Percentiles rank a stretch among this genome's conserved stretches.
These are phyloP conservation scores for Nectriaceae sp. DNA, from an alignment of 2,329 filamentous ascomycete genomes.

Conservation along the genomic window DNA sequence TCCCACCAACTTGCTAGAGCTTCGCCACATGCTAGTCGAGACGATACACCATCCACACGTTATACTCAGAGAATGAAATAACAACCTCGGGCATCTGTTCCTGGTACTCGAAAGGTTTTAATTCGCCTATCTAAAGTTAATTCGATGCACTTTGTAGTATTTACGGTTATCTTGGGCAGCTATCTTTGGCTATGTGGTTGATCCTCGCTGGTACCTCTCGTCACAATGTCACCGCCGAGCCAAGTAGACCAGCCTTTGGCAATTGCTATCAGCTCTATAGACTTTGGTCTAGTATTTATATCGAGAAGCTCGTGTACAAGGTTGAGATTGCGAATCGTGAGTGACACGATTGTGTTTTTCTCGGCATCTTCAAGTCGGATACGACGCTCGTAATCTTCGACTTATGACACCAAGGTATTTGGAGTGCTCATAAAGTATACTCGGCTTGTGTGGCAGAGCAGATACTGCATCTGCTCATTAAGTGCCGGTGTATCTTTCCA, in stretches of 20 bases:
- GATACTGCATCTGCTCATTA: constrained; percentile 10
- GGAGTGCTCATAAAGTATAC: background rate
- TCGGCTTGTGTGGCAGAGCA: constrained; percentile 7
- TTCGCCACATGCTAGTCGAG: constrained; percentile 2
- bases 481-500: constrained; percentile 6
- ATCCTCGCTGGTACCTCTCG: background rate
- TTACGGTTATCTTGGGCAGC: background rate
- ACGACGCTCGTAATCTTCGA: constrained; percentile 5
- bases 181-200: background rate
- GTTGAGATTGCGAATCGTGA: background rate
- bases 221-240: constrained; percentile 8
- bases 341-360: constrained; percentile 2
- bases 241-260: constrained; percentile 13
- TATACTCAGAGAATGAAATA: constrained; percentile 5
- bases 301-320: background rate
- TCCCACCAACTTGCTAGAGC: constrained; percentile 1
- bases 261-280: constrained; percentile 6
- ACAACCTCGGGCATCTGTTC: constrained; percentile 1
- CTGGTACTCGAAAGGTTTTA: too few species aligned
- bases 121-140: background rate
- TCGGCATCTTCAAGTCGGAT: background rate
- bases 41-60: background rate
- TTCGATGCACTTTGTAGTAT: background rate
- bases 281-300: background rate
- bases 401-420: background rate